Conservation (phyloP, 2,329 filamentous ascomycete genomes). For the Sporothrix mexicana region DNA sequence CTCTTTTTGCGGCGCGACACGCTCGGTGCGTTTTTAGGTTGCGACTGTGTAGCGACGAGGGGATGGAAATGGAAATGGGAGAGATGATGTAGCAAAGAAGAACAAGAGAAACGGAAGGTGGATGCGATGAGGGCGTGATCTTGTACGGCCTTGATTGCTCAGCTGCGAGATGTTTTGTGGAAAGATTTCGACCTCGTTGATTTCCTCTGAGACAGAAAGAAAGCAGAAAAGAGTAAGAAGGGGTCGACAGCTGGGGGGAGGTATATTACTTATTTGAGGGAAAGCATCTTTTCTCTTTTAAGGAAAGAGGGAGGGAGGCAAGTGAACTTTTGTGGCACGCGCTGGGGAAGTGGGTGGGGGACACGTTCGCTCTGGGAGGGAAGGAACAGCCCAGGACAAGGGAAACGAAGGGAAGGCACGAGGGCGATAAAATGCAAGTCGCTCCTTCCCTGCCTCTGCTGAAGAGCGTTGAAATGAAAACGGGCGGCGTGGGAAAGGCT, state of each 20-base stretch:
- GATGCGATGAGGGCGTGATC: not conserved
- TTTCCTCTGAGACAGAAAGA: slow-evolving; percentile 28
- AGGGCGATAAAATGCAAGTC: slow-evolving; percentile 30
- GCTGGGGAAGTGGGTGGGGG: slow-evolving; percentile 35
- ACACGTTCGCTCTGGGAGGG: slow-evolving; percentile 25
- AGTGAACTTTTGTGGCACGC: slow-evolving; percentile 37
- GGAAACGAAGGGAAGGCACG: slow-evolving; percentile 33
- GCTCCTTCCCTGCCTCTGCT: slow-evolving; percentile 30
- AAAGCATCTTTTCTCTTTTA: slow-evolving; percentile 37
- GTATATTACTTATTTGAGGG: slow-evolving; percentile 39
- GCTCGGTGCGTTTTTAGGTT: slow-evolving; percentile 22
- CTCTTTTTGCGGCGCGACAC: slow-evolving; percentile 33
- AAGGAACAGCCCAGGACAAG: slow-evolving; percentile 31
- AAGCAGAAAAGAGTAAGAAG: slow-evolving; percentile 32
- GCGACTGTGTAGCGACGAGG: not conserved
- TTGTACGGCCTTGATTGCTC: slow-evolving; percentile 15
- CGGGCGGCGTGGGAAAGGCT: slow-evolving; percentile 28
- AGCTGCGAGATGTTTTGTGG: not conserved
- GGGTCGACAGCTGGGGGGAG: slow-evolving; percentile 33
- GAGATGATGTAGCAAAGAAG: not conserved
- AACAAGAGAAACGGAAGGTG: slow-evolving; percentile 15
- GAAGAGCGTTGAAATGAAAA: slow-evolving; percentile 37
- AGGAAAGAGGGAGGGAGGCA: slow-evolving; percentile 36
- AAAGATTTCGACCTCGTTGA: not conserved
- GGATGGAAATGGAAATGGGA: slow-evolving; percentile 7